Percentiles rank a stretch among this genome's conserved stretches.
Conservation (phyloP, 164 flowering plant species). For the Umbilicus rupestris region DNA sequence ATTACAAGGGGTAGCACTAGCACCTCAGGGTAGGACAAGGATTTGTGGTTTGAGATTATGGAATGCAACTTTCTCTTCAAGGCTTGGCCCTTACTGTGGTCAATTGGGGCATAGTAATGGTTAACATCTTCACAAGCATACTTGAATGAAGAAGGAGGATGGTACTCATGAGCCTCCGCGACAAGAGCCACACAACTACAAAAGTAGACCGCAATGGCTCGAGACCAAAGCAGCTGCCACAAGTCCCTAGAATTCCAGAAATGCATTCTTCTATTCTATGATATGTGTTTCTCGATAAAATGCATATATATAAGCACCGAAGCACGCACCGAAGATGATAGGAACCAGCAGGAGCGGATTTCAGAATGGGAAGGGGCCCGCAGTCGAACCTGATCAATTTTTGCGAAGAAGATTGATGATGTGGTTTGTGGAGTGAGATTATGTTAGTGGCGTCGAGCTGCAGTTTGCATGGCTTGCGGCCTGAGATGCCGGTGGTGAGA, state of each 20-base stretch:
- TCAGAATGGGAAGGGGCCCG: too few relatives aligned
- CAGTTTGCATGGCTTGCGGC: background rate
- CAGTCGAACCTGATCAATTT: too few relatives aligned
- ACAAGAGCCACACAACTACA: background rate
- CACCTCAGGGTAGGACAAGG: background rate
- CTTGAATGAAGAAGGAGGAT: background rate
- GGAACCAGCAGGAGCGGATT: background rate
- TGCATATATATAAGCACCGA: too few relatives aligned
- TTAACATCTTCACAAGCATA: conserved; percentile 5
- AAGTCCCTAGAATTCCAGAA: background rate
- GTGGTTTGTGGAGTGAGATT: background rate
- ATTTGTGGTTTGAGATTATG: conserved; percentile 5
- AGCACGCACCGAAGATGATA: background rate
- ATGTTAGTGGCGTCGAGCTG: background rate
- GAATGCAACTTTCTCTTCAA: conserved; percentile 2
- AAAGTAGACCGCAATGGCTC: background rate
- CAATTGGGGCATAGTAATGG: background rate
- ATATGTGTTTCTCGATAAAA: background rate
- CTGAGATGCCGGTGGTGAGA: background rate
- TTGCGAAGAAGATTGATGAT: background rate
- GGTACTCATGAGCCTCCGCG: conserved; percentile 2
- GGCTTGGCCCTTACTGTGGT: background rate
- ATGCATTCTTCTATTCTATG: too few relatives aligned
- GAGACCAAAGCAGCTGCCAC: background rate
- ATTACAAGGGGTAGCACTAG: too few relatives aligned